A percentile compares a stretch with the other conserved stretches of the same genome.
These are phyloP conservation scores for Ascochyta rabiei DNA, from an alignment of 2,329 filamentous ascomycete genomes.

Conservation along the genomic window DNA sequence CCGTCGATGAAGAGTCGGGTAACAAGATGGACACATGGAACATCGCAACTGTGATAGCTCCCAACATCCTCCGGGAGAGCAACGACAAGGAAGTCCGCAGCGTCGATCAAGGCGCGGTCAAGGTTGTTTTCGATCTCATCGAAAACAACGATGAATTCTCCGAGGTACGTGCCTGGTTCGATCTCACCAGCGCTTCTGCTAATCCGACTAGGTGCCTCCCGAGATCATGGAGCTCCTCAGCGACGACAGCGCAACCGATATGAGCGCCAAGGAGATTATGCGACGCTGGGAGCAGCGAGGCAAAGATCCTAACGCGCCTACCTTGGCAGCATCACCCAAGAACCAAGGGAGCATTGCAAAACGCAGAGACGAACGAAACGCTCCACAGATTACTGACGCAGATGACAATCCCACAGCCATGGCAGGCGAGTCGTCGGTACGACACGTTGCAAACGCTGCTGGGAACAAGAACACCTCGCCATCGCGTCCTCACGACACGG, in stretches of 20 bases:
- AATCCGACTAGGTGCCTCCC: conserved; percentile 77
- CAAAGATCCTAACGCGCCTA: conserved; percentile 66
- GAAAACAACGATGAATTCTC: conserved; percentile 96
- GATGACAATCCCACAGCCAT: conserved; percentile 87
- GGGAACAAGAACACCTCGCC: conserved; percentile 35
- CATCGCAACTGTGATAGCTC: conserved; percentile 93
- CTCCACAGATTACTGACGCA: conserved; percentile 69
- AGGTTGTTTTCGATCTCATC: conserved; percentile 89
- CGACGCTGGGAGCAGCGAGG: conserved; percentile 87
- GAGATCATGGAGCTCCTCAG: conserved; percentile 86
- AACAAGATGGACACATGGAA: conserved; percentile 99
- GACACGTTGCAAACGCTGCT: conserved; percentile 63
- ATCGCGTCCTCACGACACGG: conserved; percentile 38
- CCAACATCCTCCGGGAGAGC: conserved; percentile 84
- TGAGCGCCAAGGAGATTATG: conserved; percentile 96
- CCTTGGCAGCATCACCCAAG: conserved; percentile 51
- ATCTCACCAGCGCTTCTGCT: neutral
- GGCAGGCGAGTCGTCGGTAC: conserved; percentile 83
- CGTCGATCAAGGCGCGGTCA: conserved; percentile 91
- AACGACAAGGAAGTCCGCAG: conserved; percentile 61
- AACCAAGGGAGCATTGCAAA: conserved; percentile 55
- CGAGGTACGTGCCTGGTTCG: conserved; percentile 69
- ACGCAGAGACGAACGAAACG: conserved; percentile 56
- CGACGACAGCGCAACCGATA: conserved; percentile 82
- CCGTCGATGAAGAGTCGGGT: conserved; percentile 93